phyloP scores from a whole-genome alignment of 179 eudicot species.

The Drosera spatulata region DNA sequence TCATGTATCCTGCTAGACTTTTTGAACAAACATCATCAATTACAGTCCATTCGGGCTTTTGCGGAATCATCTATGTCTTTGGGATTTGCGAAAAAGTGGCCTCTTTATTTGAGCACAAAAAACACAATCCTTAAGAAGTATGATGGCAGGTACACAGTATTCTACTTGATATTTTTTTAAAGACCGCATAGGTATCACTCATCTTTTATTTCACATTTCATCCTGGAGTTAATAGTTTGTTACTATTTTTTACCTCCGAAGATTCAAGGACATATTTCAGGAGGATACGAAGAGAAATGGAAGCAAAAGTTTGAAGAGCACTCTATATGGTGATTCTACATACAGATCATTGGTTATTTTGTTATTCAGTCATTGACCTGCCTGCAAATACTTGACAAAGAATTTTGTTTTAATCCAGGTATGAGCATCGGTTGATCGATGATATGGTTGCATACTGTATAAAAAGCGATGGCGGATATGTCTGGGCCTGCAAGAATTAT shows the following conservation, averaged over 20 bases:
- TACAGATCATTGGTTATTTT: neutral
- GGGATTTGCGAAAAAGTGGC: slow-evolving; percentile 93
- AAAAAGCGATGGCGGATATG: slow-evolving; percentile 96
- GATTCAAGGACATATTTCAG: slow-evolving; percentile 98
- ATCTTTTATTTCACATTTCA: no score
- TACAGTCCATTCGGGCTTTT: slow-evolving; percentile 82
- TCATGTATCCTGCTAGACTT: no score
- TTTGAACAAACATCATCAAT: no score
- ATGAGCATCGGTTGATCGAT: slow-evolving; percentile 96
- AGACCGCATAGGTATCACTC: no score
- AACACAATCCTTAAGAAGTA: slow-evolving; percentile 93
- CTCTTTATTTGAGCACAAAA: slow-evolving; percentile 91
- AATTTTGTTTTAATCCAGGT: slow-evolving; percentile 35
- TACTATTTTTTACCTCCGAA: slow-evolving; percentile 9
- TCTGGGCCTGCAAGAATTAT: slow-evolving; percentile 12
- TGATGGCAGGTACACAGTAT: slow-evolving; percentile 78
- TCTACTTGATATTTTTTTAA: no score
- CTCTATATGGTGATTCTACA: slow-evolving; percentile 68
- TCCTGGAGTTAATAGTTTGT: neutral
- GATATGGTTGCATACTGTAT: slow-evolving; percentile 98
- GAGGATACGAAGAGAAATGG: slow-evolving; percentile 92
- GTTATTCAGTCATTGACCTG: neutral
- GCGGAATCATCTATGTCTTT: slow-evolving; percentile 92
- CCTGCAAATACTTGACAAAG: slow-evolving; percentile 1
- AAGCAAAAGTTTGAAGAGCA: slow-evolving; percentile 82